Conservation (phyloP, 129 eudicot genomes). For the Chrysanthemum lavandulifolium region DNA sequence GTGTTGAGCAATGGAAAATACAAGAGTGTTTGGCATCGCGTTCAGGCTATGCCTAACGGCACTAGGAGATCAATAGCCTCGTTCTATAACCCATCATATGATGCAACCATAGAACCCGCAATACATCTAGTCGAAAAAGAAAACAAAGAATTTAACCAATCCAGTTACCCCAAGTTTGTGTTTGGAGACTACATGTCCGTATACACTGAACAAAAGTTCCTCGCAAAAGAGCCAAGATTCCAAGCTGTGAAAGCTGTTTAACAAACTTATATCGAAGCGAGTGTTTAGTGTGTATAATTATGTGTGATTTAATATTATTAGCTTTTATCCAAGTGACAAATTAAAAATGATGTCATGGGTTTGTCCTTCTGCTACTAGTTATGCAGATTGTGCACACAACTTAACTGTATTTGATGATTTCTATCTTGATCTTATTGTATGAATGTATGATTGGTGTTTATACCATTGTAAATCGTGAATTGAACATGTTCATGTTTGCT, state of each 20-base stretch:
- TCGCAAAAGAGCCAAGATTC: conserved; percentile 88
- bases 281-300: conserved; percentile 2
- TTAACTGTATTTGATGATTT: neutral
- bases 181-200: conserved; percentile 84
- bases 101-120: conserved; percentile 68
- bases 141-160: conserved; percentile 20
- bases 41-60: conserved; percentile 38
- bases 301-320: neutral
- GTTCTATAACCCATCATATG: conserved; percentile 58
- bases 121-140: conserved; percentile 32
- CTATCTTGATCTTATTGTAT: neutral
- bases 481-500: conserved; percentile 20
- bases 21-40: conserved; percentile 82
- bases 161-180: conserved; percentile 60
- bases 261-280: neutral
- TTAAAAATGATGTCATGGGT: conserved; percentile 11
- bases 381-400: conserved; percentile 29
- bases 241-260: conserved; percentile 58
- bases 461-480: neutral
- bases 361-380: conserved; percentile 32
- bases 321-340: conserved; percentile 18
- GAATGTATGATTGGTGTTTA: neutral
- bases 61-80: conserved; percentile 74
- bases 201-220: conserved; percentile 79
- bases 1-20: conserved; percentile 74